These are phyloP conservation scores for Botrytis squamosa DNA, from an alignment of 2,329 filamentous ascomycete genomes.

Conservation along the genomic window DNA sequence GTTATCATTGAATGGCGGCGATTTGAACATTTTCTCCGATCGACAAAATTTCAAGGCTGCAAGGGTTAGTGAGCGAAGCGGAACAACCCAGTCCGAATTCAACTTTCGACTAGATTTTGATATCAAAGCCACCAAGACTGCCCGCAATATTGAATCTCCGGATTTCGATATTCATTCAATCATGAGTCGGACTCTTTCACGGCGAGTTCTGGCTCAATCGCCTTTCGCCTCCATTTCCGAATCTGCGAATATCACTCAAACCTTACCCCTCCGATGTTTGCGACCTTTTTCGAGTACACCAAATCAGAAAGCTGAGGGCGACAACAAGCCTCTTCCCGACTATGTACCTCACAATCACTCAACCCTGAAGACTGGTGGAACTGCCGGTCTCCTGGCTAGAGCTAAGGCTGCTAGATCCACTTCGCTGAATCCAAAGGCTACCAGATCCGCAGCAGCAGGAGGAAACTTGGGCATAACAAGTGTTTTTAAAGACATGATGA, in stretches of 20 bases:
- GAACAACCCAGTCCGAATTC: slow-evolving; percentile 26
- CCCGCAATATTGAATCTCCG: background rate
- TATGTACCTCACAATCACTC: background rate
- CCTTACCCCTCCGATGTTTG: slow-evolving; percentile 27
- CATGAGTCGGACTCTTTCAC: slow-evolving; percentile 37
- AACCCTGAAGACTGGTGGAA: background rate
- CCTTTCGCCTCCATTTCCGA: slow-evolving; percentile 27
- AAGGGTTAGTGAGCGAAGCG: slow-evolving; percentile 17
- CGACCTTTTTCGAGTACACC: slow-evolving; percentile 41
- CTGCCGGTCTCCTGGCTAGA: background rate
- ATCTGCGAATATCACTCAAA: slow-evolving; percentile 16
- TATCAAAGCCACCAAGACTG: slow-evolving; percentile 8
- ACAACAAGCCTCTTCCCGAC: slow-evolving; percentile 15
- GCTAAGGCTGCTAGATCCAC: background rate
- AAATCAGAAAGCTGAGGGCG: slow-evolving; percentile 29
- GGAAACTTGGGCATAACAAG: background rate
- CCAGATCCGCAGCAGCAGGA: background rate
- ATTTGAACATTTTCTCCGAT: slow-evolving; percentile 33
- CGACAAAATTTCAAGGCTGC: slow-evolving; percentile 27
- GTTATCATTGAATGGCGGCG: slow-evolving; percentile 25
- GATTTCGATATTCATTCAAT: slow-evolving; percentile 20
- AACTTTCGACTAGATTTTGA: slow-evolving; percentile 31
- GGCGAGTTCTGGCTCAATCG: slow-evolving; percentile 36
- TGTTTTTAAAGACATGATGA: slow-evolving; percentile 6
- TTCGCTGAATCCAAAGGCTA: slow-evolving; percentile 18